Base-by-base conservation (phyloP, 345 rosid species). In the Pistacia integerrima region DNA sequence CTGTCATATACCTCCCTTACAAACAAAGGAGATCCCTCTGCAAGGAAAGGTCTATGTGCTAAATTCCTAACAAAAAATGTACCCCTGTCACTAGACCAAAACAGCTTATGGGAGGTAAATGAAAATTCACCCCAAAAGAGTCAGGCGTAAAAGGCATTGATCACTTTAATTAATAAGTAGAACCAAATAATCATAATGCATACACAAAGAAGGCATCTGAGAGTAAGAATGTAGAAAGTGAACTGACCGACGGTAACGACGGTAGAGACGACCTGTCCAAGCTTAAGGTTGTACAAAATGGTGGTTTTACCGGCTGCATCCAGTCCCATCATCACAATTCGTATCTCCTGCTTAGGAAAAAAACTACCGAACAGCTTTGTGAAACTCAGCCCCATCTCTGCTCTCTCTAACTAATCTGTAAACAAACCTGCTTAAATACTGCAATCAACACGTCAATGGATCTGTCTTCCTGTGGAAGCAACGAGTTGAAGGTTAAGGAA, bases 241-340 rank as follows among this genome's bases (percentile, higher is more conserved):
- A 41, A 41, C 46, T 41, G 46, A 41, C 97, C 90, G 10, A 92
- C 88, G 69, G 97, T 92, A 8, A 94, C 93, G 72, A 92, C 88
- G 22, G 94, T 90, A 79, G 97, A 88, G 78, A 92, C 94, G 51
- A 92, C 90, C 75, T 92, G 93, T 5, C 97, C 94, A 63, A 92
- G 94, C 88, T 90, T 92, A 55, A 92, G 93, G 88, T 92, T 92
- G 85, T 90, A 92, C 73, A 92, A n/a, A 64, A 89, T 92, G 11
- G 94, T 92, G 77, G 97, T 91, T 85, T 91, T 91, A 85, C 97
- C 96, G 62, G 96, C 93, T 46, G 92, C 92, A 69, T 92, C 97
- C 2, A 92, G 92, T 85, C 97, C 97, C 66, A 92, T 92, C 97
- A 92, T 92, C 82, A 92, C 84, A 86, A 92, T 90, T 38, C 92